These are phyloP conservation scores for Oryza meyeriana DNA, from an alignment of 176 grass and related monocot species.

Conservation along the genomic window DNA sequence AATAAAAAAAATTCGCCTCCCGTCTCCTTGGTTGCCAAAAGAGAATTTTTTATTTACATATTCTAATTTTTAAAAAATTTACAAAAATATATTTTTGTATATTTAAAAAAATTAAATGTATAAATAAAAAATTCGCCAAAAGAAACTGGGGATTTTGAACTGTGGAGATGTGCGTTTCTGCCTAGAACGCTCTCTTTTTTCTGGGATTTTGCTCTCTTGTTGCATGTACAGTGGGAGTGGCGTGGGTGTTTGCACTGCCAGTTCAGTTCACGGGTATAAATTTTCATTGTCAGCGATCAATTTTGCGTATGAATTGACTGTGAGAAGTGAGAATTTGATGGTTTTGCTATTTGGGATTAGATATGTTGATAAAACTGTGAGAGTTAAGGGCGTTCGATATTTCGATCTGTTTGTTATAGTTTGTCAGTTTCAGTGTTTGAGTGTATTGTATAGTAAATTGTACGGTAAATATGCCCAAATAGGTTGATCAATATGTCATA, in stretches of 20 bases:
- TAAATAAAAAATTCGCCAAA: no score
- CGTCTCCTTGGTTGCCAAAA: no score
- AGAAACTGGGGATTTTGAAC: no score
- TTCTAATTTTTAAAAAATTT: no score
- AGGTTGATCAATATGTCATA: background rate
- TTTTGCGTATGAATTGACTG: background rate
- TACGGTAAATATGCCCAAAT: background rate
- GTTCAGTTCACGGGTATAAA: background rate
- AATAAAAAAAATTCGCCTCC: no score
- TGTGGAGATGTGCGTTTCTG: no score
- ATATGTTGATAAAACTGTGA: background rate
- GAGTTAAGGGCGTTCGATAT: background rate
- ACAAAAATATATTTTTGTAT: no score
- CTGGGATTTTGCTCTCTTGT: background rate
- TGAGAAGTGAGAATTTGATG: background rate
- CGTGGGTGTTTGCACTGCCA: background rate
- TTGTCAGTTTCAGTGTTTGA: background rate
- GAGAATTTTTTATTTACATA: no score
- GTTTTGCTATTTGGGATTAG: background rate
- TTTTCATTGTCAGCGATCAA: background rate
- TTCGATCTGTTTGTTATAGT: background rate
- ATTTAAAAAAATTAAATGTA: no score
- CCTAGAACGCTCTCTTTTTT: no score
- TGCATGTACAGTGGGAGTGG: background rate
- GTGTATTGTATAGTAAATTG: background rate